Base-by-base conservation (phyloP, 208 protist species). In the Zelonia costaricensis region DNA sequence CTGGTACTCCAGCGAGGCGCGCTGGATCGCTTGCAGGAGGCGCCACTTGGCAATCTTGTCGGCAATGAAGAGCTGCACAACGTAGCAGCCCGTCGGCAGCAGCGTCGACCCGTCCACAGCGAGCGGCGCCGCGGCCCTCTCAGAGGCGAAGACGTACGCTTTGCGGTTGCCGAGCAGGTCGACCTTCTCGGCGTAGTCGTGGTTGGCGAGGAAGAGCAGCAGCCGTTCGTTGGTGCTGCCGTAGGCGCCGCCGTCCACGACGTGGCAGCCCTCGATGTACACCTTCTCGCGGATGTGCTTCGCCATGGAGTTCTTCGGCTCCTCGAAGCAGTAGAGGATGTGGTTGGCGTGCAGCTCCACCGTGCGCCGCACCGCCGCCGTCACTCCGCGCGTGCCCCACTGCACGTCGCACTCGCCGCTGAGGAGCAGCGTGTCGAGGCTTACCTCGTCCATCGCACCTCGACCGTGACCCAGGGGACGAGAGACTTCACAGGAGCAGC, bases 251-350 rank as follows among this genome's bases (percentile, higher is more conserved):
- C 62, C 65, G 58, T 88, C 84, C 27, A 88, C 40, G 31, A 91
- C 70, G 52, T 47, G 62, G 40, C 76, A 76, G 9, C 76, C 72
- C 42, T 82, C 58, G 5, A 86, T 30, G 57, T 78, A 86, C 35
- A 88, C 42, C 60, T 85, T 76, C 49, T 85, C 78, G 13, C 68
- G 45, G 23, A 79, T 45, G 56, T 76, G 70, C 61, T 88, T 88
- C 38, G 78, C 77, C 81, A 88, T 80, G 3, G 84, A 88, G 25
- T 74, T 61, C 36, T 62, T 64, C 18, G 75, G 80, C 53, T 88
- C 80, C n/a, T 84, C 72, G 48, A 84, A 84, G 45, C 66, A 79
- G 70, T 88, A 91, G 4, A 88, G 51, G 12, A 81, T 62, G 40
- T 76, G 55, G 55, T 83, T 77, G 16, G 60, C 57, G 66, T 91